These are phyloP conservation scores for Cryphonectria japonica DNA, from an alignment of 2,329 filamentous ascomycete genomes.

Conservation along the genomic window DNA sequence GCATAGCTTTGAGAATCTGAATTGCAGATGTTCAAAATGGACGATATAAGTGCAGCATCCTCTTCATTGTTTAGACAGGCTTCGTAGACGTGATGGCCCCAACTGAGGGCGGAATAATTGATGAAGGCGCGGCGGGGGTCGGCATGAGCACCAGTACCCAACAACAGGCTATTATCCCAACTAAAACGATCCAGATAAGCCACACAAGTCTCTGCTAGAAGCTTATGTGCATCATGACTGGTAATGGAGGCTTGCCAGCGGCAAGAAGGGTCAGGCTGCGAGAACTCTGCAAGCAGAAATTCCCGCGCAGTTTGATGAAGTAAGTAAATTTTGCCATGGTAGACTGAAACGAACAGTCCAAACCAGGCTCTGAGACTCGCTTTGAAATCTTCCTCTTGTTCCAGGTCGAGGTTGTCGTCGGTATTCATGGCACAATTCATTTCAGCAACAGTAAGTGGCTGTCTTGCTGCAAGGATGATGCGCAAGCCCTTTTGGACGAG, in stretches of 20 bases:
- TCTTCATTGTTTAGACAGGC: constrained; percentile 6
- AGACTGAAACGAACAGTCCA: not conserved
- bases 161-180: not conserved
- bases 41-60: not conserved
- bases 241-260: not conserved
- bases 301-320: not conserved
- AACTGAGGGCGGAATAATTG: not conserved
- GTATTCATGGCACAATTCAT: constrained; percentile 1
- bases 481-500: not conserved
- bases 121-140: not conserved
- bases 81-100: constrained; percentile 9
- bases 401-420: not conserved
- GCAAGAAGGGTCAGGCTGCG: not conserved
- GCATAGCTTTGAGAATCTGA: not conserved
- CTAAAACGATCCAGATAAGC: not conserved
- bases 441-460: not conserved
- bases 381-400: not conserved
- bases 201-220: not conserved
- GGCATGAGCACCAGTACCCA: not conserved
- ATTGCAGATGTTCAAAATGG: not conserved
- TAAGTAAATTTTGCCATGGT: not conserved
- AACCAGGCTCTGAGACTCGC: not conserved
- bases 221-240: not conserved
- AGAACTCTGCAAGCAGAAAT: not conserved
- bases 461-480: not conserved